Evolutionary conservation across 2,329 filamentous ascomycete species (phyloP), one percentile per base, ranked within the genome.

Genomic region (Didymella pinodella): DNA sequence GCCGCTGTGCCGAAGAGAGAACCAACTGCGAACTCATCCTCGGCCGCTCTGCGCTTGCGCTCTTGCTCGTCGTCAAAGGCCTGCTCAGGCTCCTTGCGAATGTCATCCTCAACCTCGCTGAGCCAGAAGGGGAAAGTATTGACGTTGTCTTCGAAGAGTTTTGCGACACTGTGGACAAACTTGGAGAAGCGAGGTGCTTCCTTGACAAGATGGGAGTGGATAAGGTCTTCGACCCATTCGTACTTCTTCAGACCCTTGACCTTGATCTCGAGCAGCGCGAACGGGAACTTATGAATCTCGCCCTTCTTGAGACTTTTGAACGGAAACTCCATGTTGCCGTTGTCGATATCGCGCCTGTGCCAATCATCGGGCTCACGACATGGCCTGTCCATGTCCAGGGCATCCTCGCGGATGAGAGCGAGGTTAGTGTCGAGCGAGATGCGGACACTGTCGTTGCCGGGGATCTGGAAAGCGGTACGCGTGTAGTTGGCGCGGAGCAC

Each of bases 91-190:
- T 98, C 93, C 74, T 91, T 92, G 66, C 94, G 89, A 73, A 99
- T 99, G 74, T 99, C 95, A 31, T 87, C 91, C 74, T 97, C 94
- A 43, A 98, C 84, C 63, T 96, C 91, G 69, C 90, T 90, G 32
- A 98, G 85, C 95, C 95, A 99, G 81, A 98, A 97, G 14, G 95
- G 95, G 71, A 98, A 88, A 63, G 88, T 93, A 79, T 98, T 98
- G 76, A 99, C 93, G 72, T 97, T 88, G 77, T 99, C 81, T 71
- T 98, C 95, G 67, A 98, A 98, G 2, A 99, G 84, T 38, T 90
- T 89, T 7, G 94, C 93, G 4, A 96, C 89, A 61, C 95, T 95
- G 70, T 99, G 94, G 2, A 96, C 90, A 69, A 98, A 99, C 77
- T 99, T 99, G 70, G 93, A 97, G 80, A 99, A 99, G 49, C 90